A percentile compares a stretch with the other conserved stretches of the same genome.
Conservation (phyloP, 768 basidiomycete genomes). For the Mycena sanguinolenta region DNA sequence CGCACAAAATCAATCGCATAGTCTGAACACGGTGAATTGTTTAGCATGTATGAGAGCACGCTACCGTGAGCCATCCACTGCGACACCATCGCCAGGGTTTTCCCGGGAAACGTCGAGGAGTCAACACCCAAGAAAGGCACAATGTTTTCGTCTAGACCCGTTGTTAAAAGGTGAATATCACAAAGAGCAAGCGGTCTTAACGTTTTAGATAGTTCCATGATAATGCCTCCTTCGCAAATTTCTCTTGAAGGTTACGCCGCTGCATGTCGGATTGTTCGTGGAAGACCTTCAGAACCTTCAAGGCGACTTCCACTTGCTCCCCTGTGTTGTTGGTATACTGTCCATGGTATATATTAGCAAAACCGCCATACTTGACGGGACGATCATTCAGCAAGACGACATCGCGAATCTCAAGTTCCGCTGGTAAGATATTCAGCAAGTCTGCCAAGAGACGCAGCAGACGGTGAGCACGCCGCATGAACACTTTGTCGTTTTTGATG, state of each 20-base stretch:
- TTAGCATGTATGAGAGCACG: slow-evolving; percentile 23
- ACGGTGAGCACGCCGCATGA: background rate
- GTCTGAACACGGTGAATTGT: background rate
- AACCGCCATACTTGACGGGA: background rate
- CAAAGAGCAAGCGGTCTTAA: background rate
- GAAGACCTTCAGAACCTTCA: no score
- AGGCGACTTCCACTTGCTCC: background rate
- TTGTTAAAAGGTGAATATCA: background rate
- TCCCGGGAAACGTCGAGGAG: background rate
- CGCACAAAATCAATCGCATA: background rate
- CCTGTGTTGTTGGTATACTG: background rate
- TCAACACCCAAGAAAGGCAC: slow-evolving; percentile 2
- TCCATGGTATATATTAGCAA: background rate
- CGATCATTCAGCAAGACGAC: background rate
- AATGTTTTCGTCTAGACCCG: background rate
- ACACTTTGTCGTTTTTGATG: no score
- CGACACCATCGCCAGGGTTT: slow-evolving; percentile 24
- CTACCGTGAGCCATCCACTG: background rate
- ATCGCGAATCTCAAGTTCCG: background rate
- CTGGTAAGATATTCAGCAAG: background rate
- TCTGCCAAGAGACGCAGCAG: background rate
- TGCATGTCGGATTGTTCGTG: no score
- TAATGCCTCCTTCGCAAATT: no score
- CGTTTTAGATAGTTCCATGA: background rate
- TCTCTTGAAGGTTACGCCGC: no score